These are phyloP conservation scores for Cyanidiococcus yangmingshanensis DNA, from an alignment of 23 red algal genomes.

Conservation along the genomic window DNA sequence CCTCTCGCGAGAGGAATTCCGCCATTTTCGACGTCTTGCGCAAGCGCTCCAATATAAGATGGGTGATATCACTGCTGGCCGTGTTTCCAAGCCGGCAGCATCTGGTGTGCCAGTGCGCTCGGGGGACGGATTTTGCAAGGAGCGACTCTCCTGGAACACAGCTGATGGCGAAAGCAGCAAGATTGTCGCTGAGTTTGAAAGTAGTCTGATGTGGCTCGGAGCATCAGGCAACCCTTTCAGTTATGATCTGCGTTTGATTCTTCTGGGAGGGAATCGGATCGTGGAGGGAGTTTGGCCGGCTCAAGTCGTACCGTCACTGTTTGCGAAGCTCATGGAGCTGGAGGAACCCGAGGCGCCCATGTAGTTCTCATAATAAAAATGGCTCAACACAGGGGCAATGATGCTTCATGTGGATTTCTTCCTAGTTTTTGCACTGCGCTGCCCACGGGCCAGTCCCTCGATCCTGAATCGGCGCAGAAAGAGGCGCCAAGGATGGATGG, in stretches of 20 bases:
- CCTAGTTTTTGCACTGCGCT: no score
- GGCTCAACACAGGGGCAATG: no score
- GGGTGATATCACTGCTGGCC: neutral
- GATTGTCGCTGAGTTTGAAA: neutral
- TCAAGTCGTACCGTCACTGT: conserved; percentile 4
- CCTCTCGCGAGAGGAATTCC: conserved; percentile 2
- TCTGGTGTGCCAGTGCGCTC: neutral
- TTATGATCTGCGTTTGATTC: conserved; percentile 8
- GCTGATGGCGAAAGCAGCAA: neutral
- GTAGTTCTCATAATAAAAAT: no score
- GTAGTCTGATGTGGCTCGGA: conserved; percentile 6
- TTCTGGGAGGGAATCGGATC: neutral
- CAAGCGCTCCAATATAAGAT: conserved; percentile 6
- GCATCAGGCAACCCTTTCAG: neutral
- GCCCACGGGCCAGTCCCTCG: no score
- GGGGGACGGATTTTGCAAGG: neutral
- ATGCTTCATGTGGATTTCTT: no score
- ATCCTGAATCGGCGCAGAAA: no score
- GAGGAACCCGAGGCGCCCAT: neutral
- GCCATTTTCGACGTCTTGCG: conserved; percentile 4
- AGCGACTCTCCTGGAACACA: neutral
- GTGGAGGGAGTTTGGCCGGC: conserved; percentile 1
- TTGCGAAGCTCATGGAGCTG: conserved; percentile 15
- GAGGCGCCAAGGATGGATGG: no score
- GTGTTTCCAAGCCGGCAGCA: neutral